Conservation (phyloP, 2,329 filamentous ascomycete genomes). For the Ustulina deusta region DNA sequence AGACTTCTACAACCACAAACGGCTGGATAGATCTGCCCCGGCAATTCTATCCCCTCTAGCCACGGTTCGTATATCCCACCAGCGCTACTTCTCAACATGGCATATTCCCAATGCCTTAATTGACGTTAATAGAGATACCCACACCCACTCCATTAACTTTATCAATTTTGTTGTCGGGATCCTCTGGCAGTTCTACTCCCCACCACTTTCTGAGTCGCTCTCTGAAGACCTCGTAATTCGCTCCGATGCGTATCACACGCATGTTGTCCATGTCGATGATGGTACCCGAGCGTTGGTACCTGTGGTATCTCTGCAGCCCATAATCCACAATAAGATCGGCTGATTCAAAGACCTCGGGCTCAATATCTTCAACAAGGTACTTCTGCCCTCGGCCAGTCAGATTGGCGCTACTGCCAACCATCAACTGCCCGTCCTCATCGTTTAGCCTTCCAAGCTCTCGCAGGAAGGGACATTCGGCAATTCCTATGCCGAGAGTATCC, state of each 20-base stretch:
- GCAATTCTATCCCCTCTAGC: background rate
- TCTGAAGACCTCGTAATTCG: conserved; percentile 28
- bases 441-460: conserved; percentile 23
- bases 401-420: conserved; percentile 32
- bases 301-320: conserved; percentile 30
- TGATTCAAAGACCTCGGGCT: conserved; percentile 16
- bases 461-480: conserved; percentile 22
- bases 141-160: background rate
- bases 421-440: conserved; percentile 30
- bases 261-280: conserved; percentile 26
- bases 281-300: conserved; percentile 22
- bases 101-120: background rate
- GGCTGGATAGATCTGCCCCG: too few relatives aligned
- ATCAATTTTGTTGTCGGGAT: conserved; percentile 22
- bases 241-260: conserved; percentile 27
- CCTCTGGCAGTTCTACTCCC: conserved; percentile 24
- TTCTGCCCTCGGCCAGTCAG: conserved; percentile 26
- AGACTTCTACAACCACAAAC: too few relatives aligned
- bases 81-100: background rate
- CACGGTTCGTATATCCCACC: background rate
- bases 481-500: conserved; percentile 28
- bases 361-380: conserved; percentile 27
- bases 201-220: conserved; percentile 23
- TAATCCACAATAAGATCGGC: conserved; percentile 32
- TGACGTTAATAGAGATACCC: conserved; percentile 2